Base-by-base conservation (phyloP, 2,329 filamentous ascomycete species). In the Curvularia hawaiiensis region DNA sequence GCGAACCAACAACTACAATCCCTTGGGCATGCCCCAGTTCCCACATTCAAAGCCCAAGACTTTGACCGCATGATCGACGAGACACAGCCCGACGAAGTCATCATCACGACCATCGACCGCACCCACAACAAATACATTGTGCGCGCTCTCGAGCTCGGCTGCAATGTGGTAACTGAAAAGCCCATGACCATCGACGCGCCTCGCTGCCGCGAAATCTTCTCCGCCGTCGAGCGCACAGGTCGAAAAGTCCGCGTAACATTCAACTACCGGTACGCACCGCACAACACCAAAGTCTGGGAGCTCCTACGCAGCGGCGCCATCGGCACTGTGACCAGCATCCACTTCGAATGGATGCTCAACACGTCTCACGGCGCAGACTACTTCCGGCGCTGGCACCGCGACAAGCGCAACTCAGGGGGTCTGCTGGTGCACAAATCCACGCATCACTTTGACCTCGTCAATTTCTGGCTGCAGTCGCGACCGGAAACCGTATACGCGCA, bases 261-360 rank as follows among this genome's bases (percentile, higher is more conserved):
- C 78, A 88, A 88, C 74, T 88, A 88, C 73, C 82, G 85, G 22
- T 88, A 87, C 65, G 85, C 85, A 39, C 85, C 85, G n/a, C 85
- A 87, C 73, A 86, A 88, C 71, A 88, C 84, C 14, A 85, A 83
- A 59, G 78, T 88, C 2, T 82, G 79, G 58, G 81, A 85, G 68
- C 62, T 88, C 0, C 62, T 88, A 4, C 78, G 75, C 2, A 79
- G 81, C 0, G 84, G 83, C 0, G 82, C 81, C 1, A 85, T 88
- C 56, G 85, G 85, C 0, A 77, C 75, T 10, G 82, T 87, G 2
- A 82, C 82, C 3, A 83, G 65, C 33, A 82, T 87, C 22, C 85
- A 87, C 66, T 86, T 88, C 54, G 85, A 88, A 71, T 88, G 85
- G 85, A 80, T 86, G 75, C 80, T 88, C 46, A 84, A 88, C 70